A percentile compares a stretch with the other conserved stretches of the same genome.
Conservation (phyloP, 2,329 filamentous ascomycete species). For the Arthrobotrys conoides region DNA sequence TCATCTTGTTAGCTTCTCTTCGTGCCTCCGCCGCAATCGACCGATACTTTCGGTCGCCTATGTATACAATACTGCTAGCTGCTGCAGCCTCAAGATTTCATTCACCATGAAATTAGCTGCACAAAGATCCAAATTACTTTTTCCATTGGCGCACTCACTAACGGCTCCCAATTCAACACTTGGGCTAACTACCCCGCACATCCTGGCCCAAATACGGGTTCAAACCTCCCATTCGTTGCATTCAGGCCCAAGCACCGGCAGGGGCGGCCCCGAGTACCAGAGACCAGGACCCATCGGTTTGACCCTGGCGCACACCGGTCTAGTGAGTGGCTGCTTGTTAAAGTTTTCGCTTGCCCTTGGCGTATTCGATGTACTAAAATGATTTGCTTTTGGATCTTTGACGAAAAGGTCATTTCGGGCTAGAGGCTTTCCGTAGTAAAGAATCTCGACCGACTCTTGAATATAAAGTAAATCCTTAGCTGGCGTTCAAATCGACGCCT, state of each 20-base stretch:
- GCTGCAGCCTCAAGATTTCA: background rate
- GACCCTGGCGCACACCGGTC: constrained; percentile 35
- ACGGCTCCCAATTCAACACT: background rate
- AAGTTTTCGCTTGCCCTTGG: constrained; percentile 42
- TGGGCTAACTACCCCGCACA: constrained; percentile 26
- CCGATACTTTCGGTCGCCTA: background rate
- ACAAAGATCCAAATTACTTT: background rate
- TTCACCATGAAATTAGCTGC: constrained; percentile 11
- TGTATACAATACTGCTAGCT: background rate
- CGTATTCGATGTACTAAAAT: constrained; percentile 14
- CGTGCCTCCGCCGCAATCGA: background rate
- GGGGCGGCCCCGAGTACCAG: constrained; percentile 52
- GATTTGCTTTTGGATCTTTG: constrained; percentile 26
- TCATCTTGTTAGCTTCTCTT: background rate
- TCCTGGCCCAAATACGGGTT: constrained; percentile 21
- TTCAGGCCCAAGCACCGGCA: constrained; percentile 43
- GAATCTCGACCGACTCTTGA: constrained; percentile 40
- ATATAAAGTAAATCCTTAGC: constrained; percentile 37
- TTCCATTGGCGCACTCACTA: background rate
- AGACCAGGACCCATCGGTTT: constrained; percentile 29
- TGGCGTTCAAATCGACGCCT: constrained; percentile 1
- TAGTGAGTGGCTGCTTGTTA: constrained; percentile 48
- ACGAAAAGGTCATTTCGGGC: constrained; percentile 28
- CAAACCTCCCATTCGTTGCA: constrained; percentile 21
- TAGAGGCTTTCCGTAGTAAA: constrained; percentile 12